A percentile compares a stretch with the other conserved stretches of the same genome.
Evolutionary conservation across 129 eudicot genomes (phyloP).

Genomic region (Smallanthus sonchifolius): DNA sequence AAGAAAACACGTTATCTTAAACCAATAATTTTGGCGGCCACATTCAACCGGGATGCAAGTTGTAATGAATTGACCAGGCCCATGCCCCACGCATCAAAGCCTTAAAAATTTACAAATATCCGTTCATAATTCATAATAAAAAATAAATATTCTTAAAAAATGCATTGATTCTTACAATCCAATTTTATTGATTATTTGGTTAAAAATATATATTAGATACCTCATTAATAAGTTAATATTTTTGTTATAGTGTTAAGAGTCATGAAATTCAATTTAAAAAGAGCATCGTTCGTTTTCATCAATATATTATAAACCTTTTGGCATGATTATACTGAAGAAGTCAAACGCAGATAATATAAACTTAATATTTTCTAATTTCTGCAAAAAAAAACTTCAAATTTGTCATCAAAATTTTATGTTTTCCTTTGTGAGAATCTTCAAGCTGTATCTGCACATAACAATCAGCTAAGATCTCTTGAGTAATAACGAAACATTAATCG

Average conservation of each 20-base stretch:
- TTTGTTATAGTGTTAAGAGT: not conserved
- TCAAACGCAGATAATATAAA: not conserved
- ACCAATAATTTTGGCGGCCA: not conserved
- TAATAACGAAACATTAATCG: not conserved
- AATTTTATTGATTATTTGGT: not conserved
- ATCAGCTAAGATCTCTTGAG: not conserved
- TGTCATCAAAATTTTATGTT: not conserved
- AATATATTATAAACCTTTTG: not conserved
- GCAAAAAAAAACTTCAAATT: not conserved
- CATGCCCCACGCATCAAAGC: not conserved
- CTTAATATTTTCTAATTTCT: not conserved
- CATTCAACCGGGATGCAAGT: constrained; percentile 20
- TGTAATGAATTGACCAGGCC: not conserved
- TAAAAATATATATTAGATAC: not conserved
- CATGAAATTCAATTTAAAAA: not conserved
- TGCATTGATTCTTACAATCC: not conserved
- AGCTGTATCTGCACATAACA: not conserved
- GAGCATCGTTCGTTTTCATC: not conserved
- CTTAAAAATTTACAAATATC: not conserved
- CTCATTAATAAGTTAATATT: not conserved
- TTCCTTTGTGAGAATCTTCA: not conserved
- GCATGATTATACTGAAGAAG: not conserved
- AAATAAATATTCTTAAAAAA: too few species aligned
- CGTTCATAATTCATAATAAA: too few species aligned
- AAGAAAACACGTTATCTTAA: constrained; percentile 13